Conservation (phyloP, 306 rosid genomes). For the Myrica gale region DNA sequence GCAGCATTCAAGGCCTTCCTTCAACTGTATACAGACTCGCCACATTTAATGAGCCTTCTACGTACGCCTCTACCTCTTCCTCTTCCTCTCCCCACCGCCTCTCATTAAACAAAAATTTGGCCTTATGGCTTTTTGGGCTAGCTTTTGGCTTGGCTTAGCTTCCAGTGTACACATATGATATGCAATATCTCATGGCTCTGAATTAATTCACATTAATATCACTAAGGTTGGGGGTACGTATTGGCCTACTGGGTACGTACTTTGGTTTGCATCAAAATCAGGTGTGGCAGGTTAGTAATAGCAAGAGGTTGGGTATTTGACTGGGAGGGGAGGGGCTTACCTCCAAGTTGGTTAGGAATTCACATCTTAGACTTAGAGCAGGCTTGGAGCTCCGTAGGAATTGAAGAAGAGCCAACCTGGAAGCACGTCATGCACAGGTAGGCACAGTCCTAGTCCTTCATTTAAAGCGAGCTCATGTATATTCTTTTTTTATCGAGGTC, state of each 20-base stretch:
- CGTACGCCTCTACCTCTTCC: conserved; percentile 34
- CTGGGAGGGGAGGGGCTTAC: neutral
- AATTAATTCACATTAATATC: neutral
- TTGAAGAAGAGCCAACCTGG: conserved; percentile 36
- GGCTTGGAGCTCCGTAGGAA: conserved; percentile 23
- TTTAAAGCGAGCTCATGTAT: conserved; percentile 26
- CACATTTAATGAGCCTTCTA: conserved; percentile 53
- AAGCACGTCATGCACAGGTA: conserved; percentile 54
- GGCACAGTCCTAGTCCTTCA: conserved; percentile 37
- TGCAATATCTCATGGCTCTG: neutral
- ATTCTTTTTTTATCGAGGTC: too few relatives aligned
- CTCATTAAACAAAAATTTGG: conserved; percentile 34
- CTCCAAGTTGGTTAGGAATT: conserved; percentile 30
- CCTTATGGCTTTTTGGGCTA: neutral
- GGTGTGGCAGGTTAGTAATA: conserved; percentile 13
- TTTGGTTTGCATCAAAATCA: conserved; percentile 36
- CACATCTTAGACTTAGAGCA: conserved; percentile 33
- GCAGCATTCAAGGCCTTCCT: conserved; percentile 49
- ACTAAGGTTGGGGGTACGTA: neutral
- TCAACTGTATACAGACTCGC: conserved; percentile 57
- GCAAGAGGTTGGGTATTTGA: conserved; percentile 19
- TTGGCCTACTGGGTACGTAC: conserved; percentile 14
- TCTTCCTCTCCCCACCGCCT: conserved; percentile 52
- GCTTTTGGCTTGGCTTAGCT: conserved; percentile 9
- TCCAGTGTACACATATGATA: neutral